These are phyloP conservation scores for Leccinellum rugosiceps DNA, from an alignment of 768 basidiomycete genomes.

Conservation along the genomic window DNA sequence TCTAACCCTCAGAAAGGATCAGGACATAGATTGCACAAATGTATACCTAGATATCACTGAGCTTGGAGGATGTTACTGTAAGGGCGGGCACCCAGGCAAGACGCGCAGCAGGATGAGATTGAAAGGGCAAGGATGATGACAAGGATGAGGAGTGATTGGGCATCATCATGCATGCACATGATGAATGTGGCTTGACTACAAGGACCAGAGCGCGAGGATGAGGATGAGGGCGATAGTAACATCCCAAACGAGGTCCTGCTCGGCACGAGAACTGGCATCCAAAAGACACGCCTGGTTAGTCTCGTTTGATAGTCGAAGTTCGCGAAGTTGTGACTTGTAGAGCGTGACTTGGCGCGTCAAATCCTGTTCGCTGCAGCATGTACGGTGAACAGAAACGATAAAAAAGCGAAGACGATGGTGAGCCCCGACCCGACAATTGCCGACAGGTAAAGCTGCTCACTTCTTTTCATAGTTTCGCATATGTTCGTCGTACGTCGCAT, in stretches of 20 bases:
- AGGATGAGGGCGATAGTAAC: too few relatives aligned
- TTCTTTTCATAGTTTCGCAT: slow-evolving; percentile 95
- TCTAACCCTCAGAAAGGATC: too few relatives aligned
- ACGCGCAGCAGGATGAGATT: too few relatives aligned
- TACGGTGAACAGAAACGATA: neutral
- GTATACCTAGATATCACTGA: too few relatives aligned
- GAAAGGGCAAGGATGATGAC: too few relatives aligned
- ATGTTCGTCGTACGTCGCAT: slow-evolving; percentile 95
- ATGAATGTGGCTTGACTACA: too few relatives aligned
- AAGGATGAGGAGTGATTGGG: too few relatives aligned
- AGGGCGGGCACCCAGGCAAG: too few relatives aligned
- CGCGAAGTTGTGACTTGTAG: slow-evolving; percentile 83
- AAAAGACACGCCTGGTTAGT: slow-evolving; percentile 89
- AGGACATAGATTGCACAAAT: too few relatives aligned
- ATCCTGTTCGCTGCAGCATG: slow-evolving; percentile 73
- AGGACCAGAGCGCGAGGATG: too few relatives aligned
- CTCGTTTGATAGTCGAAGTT: slow-evolving; percentile 88
- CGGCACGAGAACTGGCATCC: slow-evolving; percentile 88
- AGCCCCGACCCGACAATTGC: neutral
- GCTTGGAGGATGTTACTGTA: too few relatives aligned
- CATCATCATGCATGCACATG: too few relatives aligned
- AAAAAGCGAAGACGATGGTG: neutral
- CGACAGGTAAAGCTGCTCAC: slow-evolving; percentile 39
- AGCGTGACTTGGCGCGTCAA: slow-evolving; percentile 89
- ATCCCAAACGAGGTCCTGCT: slow-evolving; percentile 90